Evolutionary conservation across 2,329 filamentous ascomycete species (phyloP), one percentile per base, ranked within the genome.

Genomic region (Fusarium humuli): DNA sequence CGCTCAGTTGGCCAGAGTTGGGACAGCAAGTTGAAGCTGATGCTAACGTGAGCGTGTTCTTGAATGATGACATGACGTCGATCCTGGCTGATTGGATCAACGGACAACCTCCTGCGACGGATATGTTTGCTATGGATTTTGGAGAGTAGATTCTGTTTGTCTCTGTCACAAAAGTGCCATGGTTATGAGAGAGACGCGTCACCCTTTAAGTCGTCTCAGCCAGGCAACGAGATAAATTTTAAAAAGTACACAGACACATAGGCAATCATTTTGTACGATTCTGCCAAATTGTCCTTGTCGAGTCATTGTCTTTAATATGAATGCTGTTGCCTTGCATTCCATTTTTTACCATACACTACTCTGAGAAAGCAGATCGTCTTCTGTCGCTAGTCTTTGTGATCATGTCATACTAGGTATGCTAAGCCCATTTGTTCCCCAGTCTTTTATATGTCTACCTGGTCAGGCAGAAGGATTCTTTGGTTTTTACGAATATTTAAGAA

Each of bases 1-100:
- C 66, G 0, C 25, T 57, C 12, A 55, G 9, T 47, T 70, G 66
- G 66, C 37, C 61, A 4, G 67, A 62, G 1, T 27, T 40, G 5
- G 61, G n/a, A 7, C 54, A 60, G 8, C 42, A 59, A 18, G 16
- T 25, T 22, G 37, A 52, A 2, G 18, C 41, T 20, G 54, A 53
- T 37, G 34, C 11, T 3, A 30, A 32, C 18, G 9, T 22, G n/a
- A 42, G 37, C 37, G 54, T 30, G 3, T 67, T 65, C 23, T 23
- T 56, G 2, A 63, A 69, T 48, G 56, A 62, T 41, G 67, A 70
- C 41, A 70, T 70, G 66, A 66, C 66, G n/a, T 50, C 62, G 11
- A 70, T 70, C 12, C 30, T 70, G 61, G 67, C 66, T 7, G 67
- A 67, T 16, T 70, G 67, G 67, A 70, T 70, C 8, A 70, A 70